Percentiles rank a stretch among this genome's conserved stretches.
Conservation (phyloP, 2,329 filamentous ascomycete genomes). For the Penicillium hordei region DNA sequence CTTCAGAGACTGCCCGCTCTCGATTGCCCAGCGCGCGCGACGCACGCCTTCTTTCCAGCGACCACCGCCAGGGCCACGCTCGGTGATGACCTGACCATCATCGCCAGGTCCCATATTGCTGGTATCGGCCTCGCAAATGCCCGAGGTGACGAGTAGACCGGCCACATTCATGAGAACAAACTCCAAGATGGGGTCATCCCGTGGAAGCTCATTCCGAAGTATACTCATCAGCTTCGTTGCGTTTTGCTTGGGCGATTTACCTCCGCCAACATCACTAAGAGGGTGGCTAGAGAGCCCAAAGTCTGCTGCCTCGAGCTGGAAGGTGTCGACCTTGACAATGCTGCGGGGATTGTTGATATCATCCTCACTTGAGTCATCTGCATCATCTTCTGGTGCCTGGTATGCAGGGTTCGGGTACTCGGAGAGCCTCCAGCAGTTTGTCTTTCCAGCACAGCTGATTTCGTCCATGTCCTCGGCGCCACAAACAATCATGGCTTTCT, state of each 20-base stretch:
- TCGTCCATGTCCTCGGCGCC: conserved; percentile 95
- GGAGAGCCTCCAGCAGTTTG: conserved; percentile 81
- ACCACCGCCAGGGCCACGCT: conserved; percentile 79
- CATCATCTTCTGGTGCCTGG: conserved; percentile 43
- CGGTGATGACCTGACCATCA: conserved; percentile 74
- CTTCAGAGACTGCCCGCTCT: conserved; percentile 80
- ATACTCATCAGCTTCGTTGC: conserved; percentile 79
- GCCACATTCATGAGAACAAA: conserved; percentile 96
- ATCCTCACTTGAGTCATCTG: conserved; percentile 41
- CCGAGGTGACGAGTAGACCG: conserved; percentile 79
- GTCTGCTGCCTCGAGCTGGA: conserved; percentile 76
- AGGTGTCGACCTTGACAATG: conserved; percentile 66
- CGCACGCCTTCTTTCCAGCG: conserved; percentile 95
- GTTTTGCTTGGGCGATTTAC: conserved; percentile 83
- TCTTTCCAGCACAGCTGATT: conserved; percentile 84
- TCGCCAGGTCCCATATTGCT: conserved; percentile 79
- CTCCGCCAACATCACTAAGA: conserved; percentile 74
- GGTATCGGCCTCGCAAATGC: conserved; percentile 78
- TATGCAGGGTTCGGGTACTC: conserved; percentile 51
- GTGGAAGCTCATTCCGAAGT: conserved; percentile 68
- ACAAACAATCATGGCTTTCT: conserved; percentile 87
- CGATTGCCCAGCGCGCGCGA: conserved; percentile 81
- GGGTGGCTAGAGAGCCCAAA: conserved; percentile 79
- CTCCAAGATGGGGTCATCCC: conserved; percentile 80
- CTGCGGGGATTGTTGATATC: conserved; percentile 43